Evolutionary conservation across 1,139 yeast genomes (phyloP).

Genomic region (Blastobotrys indianensis): DNA sequence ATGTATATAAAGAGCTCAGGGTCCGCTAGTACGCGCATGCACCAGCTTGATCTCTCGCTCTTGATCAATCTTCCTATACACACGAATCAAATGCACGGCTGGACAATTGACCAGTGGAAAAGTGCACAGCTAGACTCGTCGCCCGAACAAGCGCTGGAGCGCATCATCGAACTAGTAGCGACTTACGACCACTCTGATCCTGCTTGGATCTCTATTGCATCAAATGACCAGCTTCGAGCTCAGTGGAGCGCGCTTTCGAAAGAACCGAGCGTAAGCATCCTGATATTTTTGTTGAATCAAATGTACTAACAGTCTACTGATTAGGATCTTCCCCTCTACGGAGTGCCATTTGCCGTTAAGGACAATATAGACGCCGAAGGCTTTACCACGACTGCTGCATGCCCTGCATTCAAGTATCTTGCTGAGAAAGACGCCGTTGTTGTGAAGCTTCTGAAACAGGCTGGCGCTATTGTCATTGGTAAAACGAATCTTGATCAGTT

Average conservation of each 20-base stretch:
- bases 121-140: conserved; percentile 59
- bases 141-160: conserved; percentile 53
- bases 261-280: conserved; percentile 15
- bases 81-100: conserved; percentile 36
- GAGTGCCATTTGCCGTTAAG: conserved; percentile 92
- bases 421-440: conserved; percentile 71
- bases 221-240: conserved; percentile 52
- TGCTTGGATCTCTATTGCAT: conserved; percentile 83
- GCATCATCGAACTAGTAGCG: conserved; percentile 44
- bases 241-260: conserved; percentile 70
- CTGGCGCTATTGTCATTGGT: conserved; percentile 89
- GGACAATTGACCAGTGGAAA: conserved; percentile 70
- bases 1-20: too few relatives aligned
- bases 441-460: conserved; percentile 60
- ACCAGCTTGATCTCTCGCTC: too few relatives aligned
- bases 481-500: conserved; percentile 93
- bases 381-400: conserved; percentile 87
- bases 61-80: too few relatives aligned
- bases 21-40: too few relatives aligned
- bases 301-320: not conserved
- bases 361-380: conserved; percentile 89
- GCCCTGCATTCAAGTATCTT: conserved; percentile 69
- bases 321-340: conserved; percentile 55
- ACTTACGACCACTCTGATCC: conserved; percentile 50
- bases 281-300: too few relatives aligned